Base-by-base conservation (phyloP, 331 rosid genomes). In the Phaseolus coccineus region DNA sequence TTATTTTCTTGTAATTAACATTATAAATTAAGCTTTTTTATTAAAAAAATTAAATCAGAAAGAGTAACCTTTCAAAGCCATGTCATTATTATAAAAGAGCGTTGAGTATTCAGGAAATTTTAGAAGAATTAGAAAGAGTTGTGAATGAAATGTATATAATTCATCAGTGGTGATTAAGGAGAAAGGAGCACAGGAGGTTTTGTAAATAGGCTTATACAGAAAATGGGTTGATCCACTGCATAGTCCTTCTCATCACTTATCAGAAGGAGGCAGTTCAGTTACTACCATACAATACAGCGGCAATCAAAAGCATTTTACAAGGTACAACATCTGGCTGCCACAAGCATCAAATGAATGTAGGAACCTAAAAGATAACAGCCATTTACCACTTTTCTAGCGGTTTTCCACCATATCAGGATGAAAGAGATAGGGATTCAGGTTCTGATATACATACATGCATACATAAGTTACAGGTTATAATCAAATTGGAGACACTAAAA, bases 401-500 rank as follows among this genome's bases (percentile, higher is more conserved):
- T 71, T 82, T 62, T 53, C 82, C 77, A 79, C 74, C 53, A 48
- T 55, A 7, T 5, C n/a, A 73, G 58, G 80, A 61, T 57, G 80
- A 69, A 48, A 82, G 30, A 35, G 76, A 74, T 28, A 73, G 47
- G 65, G 65, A 69, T 67, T 31, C 11, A 25, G 50, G 11, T 4
- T 75, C 65, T 67, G 82, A 62, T 27, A 37, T 37, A 63, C 14
- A 37, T 68, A 66, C 88, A 82, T 63, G 83, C 75, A 78, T 82
- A 10, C 65, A 77, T 58, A 59, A 83, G 84, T 62, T 72, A 71
- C 87, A 70, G 52, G 85, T 79, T 80, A 85, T 19, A 19, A 19
- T 85, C 73, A 73, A 74, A 69, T 66, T 51, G 90, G 88, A 73
- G 90, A 87, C 66, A 95, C 99, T 88, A 95, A 74, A 59, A 95